Evolutionary conservation across 1,139 yeast species (phyloP).

Genomic region (Schwanniomyces etchellsii): DNA sequence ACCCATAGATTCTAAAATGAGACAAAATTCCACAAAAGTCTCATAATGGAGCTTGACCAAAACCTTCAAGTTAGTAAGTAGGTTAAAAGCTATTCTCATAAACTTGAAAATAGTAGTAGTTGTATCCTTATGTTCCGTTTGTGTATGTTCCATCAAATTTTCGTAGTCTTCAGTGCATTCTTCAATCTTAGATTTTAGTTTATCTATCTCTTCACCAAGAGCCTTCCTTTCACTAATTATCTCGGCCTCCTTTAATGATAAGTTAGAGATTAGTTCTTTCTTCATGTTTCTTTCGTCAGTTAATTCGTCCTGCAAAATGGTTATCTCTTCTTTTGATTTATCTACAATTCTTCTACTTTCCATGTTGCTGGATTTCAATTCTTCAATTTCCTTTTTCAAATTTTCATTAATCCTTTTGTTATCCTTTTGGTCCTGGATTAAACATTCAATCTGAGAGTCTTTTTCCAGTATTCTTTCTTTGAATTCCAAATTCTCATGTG

Average conservation of each 20-base stretch:
- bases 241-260: slow-evolving; percentile 60
- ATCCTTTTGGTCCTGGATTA: slow-evolving; percentile 3
- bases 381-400: slow-evolving; percentile 3
- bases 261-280: slow-evolving; percentile 58
- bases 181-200: slow-evolving; percentile 26
- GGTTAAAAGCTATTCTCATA: slow-evolving; percentile 14
- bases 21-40: slow-evolving; percentile 43
- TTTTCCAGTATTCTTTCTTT: slow-evolving; percentile 4
- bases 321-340: slow-evolving; percentile 12
- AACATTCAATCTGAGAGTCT: slow-evolving; percentile 4
- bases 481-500: not conserved
- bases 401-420: slow-evolving; percentile 3
- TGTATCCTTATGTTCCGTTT: slow-evolving; percentile 22
- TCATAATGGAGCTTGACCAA: slow-evolving; percentile 19
- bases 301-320: slow-evolving; percentile 18
- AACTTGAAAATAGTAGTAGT: slow-evolving; percentile 25
- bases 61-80: slow-evolving; percentile 16
- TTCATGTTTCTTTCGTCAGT: slow-evolving; percentile 41
- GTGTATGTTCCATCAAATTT: slow-evolving; percentile 37
- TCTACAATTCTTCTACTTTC: too few species aligned
- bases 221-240: slow-evolving; percentile 47
- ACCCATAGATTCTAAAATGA: slow-evolving; percentile 75
- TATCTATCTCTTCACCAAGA: slow-evolving; percentile 45
- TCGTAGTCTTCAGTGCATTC: slow-evolving; percentile 48
- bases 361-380: slow-evolving; percentile 18